A percentile compares a stretch with the other conserved stretches of the same genome.
Conservation (phyloP, 495 filamentous ascomycete species). For the Hypoxylon crocopeplum region DNA sequence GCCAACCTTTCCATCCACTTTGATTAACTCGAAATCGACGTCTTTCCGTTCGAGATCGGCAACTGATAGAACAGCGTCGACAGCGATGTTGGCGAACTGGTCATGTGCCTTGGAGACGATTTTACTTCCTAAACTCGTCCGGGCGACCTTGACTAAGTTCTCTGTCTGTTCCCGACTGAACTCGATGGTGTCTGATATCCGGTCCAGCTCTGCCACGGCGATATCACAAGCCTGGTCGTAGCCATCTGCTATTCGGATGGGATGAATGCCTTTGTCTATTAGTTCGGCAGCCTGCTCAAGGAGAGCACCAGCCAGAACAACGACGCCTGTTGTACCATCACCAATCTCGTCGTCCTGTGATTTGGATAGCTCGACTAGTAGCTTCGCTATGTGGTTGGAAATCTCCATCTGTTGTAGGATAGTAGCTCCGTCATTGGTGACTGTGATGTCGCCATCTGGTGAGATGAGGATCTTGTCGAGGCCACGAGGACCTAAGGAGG, state of each 20-base stretch:
- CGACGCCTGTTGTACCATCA: constrained; percentile 97
- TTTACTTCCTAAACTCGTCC: constrained; percentile 96
- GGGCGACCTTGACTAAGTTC: constrained; percentile 91
- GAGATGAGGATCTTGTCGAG: constrained; percentile 99
- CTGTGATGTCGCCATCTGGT: constrained; percentile 97
- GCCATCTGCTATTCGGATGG: constrained; percentile 96
- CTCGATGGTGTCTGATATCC: constrained; percentile 87
- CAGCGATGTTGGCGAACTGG: constrained; percentile 95
- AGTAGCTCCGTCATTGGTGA: constrained; percentile 98
- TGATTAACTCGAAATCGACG: constrained; percentile 98
- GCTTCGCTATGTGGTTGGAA: constrained; percentile 95
- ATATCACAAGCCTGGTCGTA: constrained; percentile 98
- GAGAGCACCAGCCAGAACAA: constrained; percentile 93
- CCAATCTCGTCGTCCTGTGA: constrained; percentile 99
- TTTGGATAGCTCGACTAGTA: constrained; percentile 97
- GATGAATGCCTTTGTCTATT: constrained; percentile 99
- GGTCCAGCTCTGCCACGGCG: constrained; percentile 87
- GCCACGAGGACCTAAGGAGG: constrained; percentile 92
- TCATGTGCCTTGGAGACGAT: constrained; percentile 99
- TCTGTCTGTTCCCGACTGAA: constrained; percentile 78
- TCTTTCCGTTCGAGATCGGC: constrained; percentile 96
- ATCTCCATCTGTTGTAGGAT: constrained; percentile 99
- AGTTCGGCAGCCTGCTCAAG: constrained; percentile 97
- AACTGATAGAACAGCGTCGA: constrained; percentile 95
- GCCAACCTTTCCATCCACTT: constrained; percentile 98